phyloP scores from a whole-genome alignment of 108 stramenopile species.

The Skeletonema menzelii region DNA sequence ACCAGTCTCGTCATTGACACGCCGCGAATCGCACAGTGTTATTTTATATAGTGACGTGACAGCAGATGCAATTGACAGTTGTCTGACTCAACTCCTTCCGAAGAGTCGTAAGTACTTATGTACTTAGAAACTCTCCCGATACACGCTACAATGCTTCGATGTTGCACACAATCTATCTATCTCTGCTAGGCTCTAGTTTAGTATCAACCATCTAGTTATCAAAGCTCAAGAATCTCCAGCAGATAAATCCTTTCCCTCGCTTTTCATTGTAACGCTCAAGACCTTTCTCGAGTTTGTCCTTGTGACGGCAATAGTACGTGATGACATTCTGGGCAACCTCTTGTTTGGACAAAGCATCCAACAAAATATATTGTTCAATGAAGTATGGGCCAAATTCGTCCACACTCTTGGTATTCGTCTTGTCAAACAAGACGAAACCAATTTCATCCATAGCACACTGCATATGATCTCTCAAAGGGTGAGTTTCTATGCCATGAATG shows the following conservation, averaged over 20 bases:
- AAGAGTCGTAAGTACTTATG: too few relatives aligned
- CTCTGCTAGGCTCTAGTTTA: background rate
- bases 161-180: too few relatives aligned
- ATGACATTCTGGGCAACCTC: constrained; percentile 61
- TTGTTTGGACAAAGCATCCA: constrained; percentile 50
- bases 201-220: background rate
- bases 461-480: constrained; percentile 27
- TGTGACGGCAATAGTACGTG: constrained; percentile 46
- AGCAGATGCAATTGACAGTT: too few relatives aligned
- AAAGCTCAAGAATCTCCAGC: constrained; percentile 51
- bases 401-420: constrained; percentile 35
- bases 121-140: too few relatives aligned
- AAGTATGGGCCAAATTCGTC: constrained; percentile 60
- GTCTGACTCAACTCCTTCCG: too few relatives aligned
- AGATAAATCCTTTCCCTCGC: constrained; percentile 58
- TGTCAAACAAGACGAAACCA: constrained; percentile 55
- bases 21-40: too few relatives aligned
- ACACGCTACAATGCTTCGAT: too few relatives aligned
- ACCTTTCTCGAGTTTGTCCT: constrained; percentile 35
- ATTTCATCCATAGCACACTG: constrained; percentile 50
- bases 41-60: too few relatives aligned
- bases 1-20: too few relatives aligned
- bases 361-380: constrained; percentile 48
- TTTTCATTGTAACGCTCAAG: constrained; percentile 47
- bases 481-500: constrained; percentile 25